These are phyloP conservation scores for Trichoderma arundinaceum DNA, from an alignment of 2,329 filamentous ascomycete genomes.

Conservation along the genomic window DNA sequence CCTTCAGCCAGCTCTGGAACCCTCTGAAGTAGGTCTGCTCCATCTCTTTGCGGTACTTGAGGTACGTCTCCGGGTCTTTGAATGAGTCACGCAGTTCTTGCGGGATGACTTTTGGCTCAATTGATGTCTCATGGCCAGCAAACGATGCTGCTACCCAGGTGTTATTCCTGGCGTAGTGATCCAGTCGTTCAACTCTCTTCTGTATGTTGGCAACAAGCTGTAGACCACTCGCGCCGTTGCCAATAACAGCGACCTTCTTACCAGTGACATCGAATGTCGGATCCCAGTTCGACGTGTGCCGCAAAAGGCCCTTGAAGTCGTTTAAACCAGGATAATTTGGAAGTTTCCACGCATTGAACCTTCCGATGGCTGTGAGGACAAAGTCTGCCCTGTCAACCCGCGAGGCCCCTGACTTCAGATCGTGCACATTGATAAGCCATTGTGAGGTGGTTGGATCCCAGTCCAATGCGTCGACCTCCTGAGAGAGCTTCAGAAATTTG, in stretches of 20 bases:
- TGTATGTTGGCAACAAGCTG: conserved; percentile 62
- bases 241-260: conserved; percentile 64
- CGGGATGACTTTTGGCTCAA: conserved; percentile 60
- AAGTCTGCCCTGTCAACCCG: conserved; percentile 61
- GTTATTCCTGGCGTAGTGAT: conserved; percentile 68
- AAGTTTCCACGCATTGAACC: conserved; percentile 69
- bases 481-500: conserved; percentile 59
- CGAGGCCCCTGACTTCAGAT: conserved; percentile 47
- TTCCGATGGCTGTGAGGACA: conserved; percentile 66
- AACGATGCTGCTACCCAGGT: conserved; percentile 73
- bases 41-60: conserved; percentile 61
- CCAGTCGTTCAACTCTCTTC: conserved; percentile 55
- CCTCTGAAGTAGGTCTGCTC: conserved; percentile 68
- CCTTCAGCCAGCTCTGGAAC: conserved; percentile 60
- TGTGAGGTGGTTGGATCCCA: conserved; percentile 60
- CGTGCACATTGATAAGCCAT: conserved; percentile 58
- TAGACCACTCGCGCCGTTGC: conserved; percentile 67
- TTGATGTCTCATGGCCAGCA: conserved; percentile 59
- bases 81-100: conserved; percentile 64
- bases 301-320: conserved; percentile 59
- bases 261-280: conserved; percentile 53
- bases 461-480: conserved; percentile 58
- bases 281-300: conserved; percentile 68
- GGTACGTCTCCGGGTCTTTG: conserved; percentile 64
- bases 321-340: conserved; percentile 65